Evolutionary conservation across 306 rosid genomes (phyloP), one percentile per base, ranked within the genome.

Genomic region (Cucumis melo): DNA sequence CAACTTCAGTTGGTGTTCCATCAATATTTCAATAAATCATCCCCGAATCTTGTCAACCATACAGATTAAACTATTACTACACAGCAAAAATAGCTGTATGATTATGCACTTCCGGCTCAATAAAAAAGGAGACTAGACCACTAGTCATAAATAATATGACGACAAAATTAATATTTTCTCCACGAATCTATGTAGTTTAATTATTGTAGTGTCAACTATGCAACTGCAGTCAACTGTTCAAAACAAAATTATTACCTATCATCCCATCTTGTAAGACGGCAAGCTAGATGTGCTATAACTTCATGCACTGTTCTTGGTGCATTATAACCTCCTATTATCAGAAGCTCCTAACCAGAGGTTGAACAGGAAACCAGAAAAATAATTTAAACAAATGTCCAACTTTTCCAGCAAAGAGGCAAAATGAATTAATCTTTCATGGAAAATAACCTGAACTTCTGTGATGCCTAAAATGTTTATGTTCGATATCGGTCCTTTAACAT

Each of bases 201-300:
- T 62, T 50, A 29, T 77, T 29, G 5, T 6, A 29, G 32, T 15
- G 77, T 53, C 29, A 32, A 19, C 62, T 27, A 53, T 5, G 62
- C 46, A 29, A 53, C 48, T 27, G 41, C 62, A 73, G 16, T 10
- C 12, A 73, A 73, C 60, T 24, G 27, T 4, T 14, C 23, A 53
- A 42, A 78, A 63, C 72, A 58, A 42, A 42, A 53, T 65, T 24
- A 73, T 85, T 89, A 94, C 97, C 99, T 89, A 78, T 94, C 97
- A 85, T 94, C 99, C 99, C 99, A 94, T 81, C 93, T 96, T 68
- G 96, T 79, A 82, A 94, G 98, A 64, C 88, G 96, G 86, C 83
- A 77, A 83, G 88, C 80, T 68, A 94, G 89, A 15, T 81, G 93
- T 71, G 99, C 93, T 81, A 94, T 89, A 74, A 94, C 87, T 87